Evolutionary conservation across 345 rosid species (phyloP), one percentile per base, ranked within the genome.

Genomic region (Citrus glauca): DNA sequence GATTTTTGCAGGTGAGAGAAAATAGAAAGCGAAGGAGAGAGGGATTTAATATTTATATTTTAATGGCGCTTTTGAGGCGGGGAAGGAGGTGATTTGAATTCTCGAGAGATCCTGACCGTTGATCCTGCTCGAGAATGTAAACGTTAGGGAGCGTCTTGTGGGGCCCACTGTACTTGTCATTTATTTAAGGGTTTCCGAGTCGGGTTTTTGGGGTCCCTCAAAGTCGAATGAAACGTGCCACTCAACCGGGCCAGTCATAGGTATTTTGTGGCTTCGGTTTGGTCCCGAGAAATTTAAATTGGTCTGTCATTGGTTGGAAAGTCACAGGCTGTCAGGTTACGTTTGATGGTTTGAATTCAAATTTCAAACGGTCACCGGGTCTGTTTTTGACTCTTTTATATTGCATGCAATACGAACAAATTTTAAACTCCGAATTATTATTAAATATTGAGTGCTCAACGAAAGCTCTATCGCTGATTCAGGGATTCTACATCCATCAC

Each of bases 291-390:
- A 35, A 38, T 78, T 64, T 38, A 27, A 42, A 56, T 45, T 72
- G 78, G 82, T 38, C 32, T 37, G 85, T 82, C 19, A 62, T 19
- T 9, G 45, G 19, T 2, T 30, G 8, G 6, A 73, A 70, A 14
- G 81, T 78, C 80, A 84, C 86, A 60, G 78, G 55, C 33, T 1
- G 77, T 69, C 32, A 50, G 73, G 9, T 9, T 70, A 74, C 38
- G 33, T 14, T 45, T 59, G 20, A 13, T 11, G 2, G 40, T 37
- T 79, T 78, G 82, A 84, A 84, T 84, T 84, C 74, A 71, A 81
- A 84, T 45, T 84, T 84, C 55, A 84, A 84, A 84, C 86, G 86
- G 86, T 83, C 86, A 83, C 75, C 62, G 73, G 48, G 66, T 78
- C 78, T 71, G 78, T 77, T 75, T 66, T 74, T 45, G 50, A 45